A percentile compares a stretch with the other conserved stretches of the same genome.
Evolutionary conservation across 1,284 basidiomycete genomes (phyloP).

Genomic region (Heliocybe sulcata): DNA sequence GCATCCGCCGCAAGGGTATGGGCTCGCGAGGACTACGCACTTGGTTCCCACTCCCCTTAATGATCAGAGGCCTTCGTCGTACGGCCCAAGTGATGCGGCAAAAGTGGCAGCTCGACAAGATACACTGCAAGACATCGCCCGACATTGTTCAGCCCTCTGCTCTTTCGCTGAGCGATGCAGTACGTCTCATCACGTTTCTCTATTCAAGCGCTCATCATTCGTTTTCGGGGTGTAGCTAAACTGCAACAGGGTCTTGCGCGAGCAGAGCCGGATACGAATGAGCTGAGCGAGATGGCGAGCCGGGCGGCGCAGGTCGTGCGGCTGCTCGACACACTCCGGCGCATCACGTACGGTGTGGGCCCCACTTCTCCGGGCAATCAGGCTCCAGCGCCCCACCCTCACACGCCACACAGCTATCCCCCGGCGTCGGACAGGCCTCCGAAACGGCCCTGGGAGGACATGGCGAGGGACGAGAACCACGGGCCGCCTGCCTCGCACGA

Average conservation of each 20-base stretch:
- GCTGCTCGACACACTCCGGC: slow-evolving; percentile 55
- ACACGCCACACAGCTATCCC: slow-evolving; percentile 8
- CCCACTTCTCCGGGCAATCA: slow-evolving; percentile 15
- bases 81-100: neutral
- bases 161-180: slow-evolving; percentile 60
- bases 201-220: neutral
- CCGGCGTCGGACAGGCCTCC: slow-evolving; percentile 38
- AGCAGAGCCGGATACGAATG: slow-evolving; percentile 41
- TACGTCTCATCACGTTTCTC: slow-evolving; percentile 22
- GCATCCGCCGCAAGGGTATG: slow-evolving; percentile 11
- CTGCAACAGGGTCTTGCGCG: slow-evolving; percentile 37
- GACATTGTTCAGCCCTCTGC: slow-evolving; percentile 53
- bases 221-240: slow-evolving; percentile 26
- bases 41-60: slow-evolving; percentile 1
- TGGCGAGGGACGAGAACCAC: slow-evolving; percentile 32
- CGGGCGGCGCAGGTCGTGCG: slow-evolving; percentile 56
- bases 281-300: slow-evolving; percentile 60
- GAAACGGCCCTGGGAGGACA: slow-evolving; percentile 74
- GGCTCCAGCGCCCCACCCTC: slow-evolving; percentile 18
- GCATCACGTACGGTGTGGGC: slow-evolving; percentile 30
- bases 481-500: slow-evolving; percentile 5
- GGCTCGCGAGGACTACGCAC: slow-evolving; percentile 18
- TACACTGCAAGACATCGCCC: slow-evolving; percentile 38
- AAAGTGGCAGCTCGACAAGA: slow-evolving; percentile 12
- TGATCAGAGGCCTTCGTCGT: slow-evolving; percentile 2